phyloP scores from a whole-genome alignment of 129 eudicot genomes.

The Cynara cardunculus region DNA sequence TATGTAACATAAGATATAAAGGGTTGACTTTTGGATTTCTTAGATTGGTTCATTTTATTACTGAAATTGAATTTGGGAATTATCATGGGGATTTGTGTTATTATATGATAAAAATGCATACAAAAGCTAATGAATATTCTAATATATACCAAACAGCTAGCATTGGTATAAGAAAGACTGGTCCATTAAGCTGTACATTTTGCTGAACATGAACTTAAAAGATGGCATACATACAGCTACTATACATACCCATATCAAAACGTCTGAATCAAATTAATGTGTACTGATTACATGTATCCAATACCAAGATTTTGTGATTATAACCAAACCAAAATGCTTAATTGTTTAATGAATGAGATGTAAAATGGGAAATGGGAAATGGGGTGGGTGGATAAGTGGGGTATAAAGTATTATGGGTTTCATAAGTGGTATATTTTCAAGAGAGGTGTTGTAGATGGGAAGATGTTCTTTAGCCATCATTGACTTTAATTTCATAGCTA shows the following conservation, averaged over 20 bases:
- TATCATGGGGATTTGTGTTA: background rate
- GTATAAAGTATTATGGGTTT: slow-evolving; percentile 8
- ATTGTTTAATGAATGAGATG: background rate
- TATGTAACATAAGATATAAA: background rate
- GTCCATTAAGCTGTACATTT: background rate
- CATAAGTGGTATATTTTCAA: slow-evolving; percentile 28
- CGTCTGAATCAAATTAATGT: background rate
- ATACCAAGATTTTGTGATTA: background rate
- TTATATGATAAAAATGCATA: background rate
- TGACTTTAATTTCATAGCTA: slow-evolving; percentile 27
- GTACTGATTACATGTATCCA: background rate
- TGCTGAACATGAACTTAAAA: too few species aligned
- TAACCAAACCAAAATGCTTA: background rate
- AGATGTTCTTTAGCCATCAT: slow-evolving; percentile 31
- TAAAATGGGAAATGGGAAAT: background rate
- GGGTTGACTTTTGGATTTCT: background rate
- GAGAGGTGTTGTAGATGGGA: slow-evolving; percentile 23
- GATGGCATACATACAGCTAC: background rate
- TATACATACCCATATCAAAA: background rate
- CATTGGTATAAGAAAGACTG: background rate
- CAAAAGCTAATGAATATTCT: background rate
- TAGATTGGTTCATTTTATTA: slow-evolving; percentile 1
- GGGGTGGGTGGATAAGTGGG: slow-evolving; percentile 27
- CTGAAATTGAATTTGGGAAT: background rate
- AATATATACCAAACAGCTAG: background rate